These are phyloP conservation scores for Orbilia blumenaviensis DNA, from an alignment of 2,329 filamentous ascomycete species.

Conservation along the genomic window DNA sequence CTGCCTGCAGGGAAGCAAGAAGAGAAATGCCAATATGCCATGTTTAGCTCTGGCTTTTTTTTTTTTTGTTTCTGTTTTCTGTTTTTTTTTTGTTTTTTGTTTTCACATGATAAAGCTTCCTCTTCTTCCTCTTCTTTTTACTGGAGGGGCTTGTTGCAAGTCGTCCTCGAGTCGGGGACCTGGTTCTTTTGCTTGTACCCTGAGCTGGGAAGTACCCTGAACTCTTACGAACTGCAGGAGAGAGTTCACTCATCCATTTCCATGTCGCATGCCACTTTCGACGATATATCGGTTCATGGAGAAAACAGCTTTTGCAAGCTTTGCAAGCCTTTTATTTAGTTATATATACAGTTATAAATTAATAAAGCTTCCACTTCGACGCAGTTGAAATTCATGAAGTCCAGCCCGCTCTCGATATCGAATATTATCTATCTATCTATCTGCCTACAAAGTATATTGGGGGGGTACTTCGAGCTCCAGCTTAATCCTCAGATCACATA, in stretches of 20 bases:
- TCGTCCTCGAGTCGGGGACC: background rate
- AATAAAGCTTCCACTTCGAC: too few relatives aligned
- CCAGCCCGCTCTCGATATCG: background rate
- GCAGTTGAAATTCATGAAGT: too few relatives aligned
- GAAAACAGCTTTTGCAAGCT: background rate
- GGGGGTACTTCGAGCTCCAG: too few relatives aligned
- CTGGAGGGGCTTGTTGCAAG: background rate
- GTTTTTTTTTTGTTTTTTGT: too few relatives aligned
- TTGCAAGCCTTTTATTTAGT: too few relatives aligned
- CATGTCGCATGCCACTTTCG: background rate
- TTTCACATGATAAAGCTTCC: too few relatives aligned
- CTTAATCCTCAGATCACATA: too few relatives aligned
- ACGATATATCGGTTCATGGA: background rate
- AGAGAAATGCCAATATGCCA: background rate
- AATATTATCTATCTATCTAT: too few relatives aligned
- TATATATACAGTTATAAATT: too few relatives aligned
- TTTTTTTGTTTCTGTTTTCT: too few relatives aligned
- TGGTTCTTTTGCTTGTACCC: background rate
- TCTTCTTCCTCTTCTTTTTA: too few relatives aligned
- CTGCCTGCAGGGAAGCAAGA: background rate
- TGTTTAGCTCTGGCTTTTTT: background rate
- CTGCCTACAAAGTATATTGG: background rate
- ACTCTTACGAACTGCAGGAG: slow-evolving; percentile 23
- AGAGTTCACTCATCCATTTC: slow-evolving; percentile 20
- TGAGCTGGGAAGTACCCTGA: background rate